Base-by-base conservation (phyloP, 2,329 filamentous ascomycete species). In the Epicoccum sorghinum region DNA sequence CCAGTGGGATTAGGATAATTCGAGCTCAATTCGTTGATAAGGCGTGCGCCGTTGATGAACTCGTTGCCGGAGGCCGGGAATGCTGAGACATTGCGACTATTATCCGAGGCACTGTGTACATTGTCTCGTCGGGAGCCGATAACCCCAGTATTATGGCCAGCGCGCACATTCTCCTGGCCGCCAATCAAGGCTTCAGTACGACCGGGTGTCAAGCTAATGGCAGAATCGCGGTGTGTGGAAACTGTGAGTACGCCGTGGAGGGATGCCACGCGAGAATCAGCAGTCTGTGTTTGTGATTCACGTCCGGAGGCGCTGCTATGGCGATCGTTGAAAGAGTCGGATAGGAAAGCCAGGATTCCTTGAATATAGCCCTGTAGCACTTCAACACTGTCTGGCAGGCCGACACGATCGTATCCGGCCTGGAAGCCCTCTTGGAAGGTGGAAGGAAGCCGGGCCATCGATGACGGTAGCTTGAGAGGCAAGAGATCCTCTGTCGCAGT, bases 371-470 rank as follows among this genome's bases (percentile, higher is more conserved):
- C 72, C 43, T 68, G 64, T 23, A 75, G 45, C n/a, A 73, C 68
- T 23, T 73, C 72, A 2, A 59, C 56, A 32, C 54, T 65, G 39
- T 68, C 65, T 8, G 71, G 67, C 48, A 75, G 66, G 12, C 69
- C 70, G 35, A 69, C 50, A 39, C 73, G 72, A 35, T 70, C 64
- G n/a, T 70, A 68, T 10, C 72, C 72, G 14, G 71, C 70, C 49
- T 75, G 72, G n/a, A 68, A 75, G 1, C 71, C 72, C 47, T 75
- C 71, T 48, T 75, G 72, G 32, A 71, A 75, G n/a, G 70, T 75
- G 8, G 65, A 66, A 13, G 68, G 66, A 10, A 66, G 56, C 44
- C 71, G 63, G 12, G 48, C 45, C 3, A 62, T 54, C 8, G 59
- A 53, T 38, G 66, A 68, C 2, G 55, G 50, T 18, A 57, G 52